Conservation (phyloP, 1,139 yeast species). For the Sugiyamaella paludigena region DNA sequence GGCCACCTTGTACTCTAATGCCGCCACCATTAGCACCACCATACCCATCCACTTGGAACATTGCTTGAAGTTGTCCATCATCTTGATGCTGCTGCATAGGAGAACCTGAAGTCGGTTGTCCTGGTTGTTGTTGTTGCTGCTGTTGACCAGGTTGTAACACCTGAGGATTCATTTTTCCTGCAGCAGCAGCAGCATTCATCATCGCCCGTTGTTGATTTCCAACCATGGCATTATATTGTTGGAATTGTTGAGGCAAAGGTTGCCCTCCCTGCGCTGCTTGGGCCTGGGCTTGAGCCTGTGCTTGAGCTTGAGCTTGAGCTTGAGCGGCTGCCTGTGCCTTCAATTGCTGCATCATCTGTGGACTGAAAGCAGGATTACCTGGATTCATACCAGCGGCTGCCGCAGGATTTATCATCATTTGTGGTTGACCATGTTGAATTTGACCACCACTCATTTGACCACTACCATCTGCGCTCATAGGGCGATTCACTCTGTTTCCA, state of each 20-base stretch:
- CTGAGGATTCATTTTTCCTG: constrained; percentile 15
- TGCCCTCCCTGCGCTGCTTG: constrained; percentile 16
- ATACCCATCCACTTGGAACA: constrained; percentile 23
- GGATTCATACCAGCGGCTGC: constrained; percentile 6
- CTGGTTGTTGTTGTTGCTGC: constrained; percentile 1
- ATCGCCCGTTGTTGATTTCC: constrained; percentile 29
- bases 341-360: constrained; percentile 31
- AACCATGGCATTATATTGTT: constrained; percentile 28
- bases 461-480: constrained; percentile 19
- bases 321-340: constrained; percentile 19
- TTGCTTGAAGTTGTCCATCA: constrained; percentile 16
- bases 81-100: constrained; percentile 22
- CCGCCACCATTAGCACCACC: not conserved
- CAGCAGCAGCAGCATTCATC: constrained; percentile 27
- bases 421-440: constrained; percentile 26
- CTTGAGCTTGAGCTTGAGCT: constrained; percentile 14
- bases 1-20: not conserved
- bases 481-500: constrained; percentile 17
- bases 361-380: constrained; percentile 23
- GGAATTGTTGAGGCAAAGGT: constrained; percentile 27
- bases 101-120: constrained; percentile 18
- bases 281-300: not conserved
- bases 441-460: constrained; percentile 19
- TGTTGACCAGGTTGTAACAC: constrained; percentile 7
- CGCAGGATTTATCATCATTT: constrained; percentile 23